Evolutionary conservation across 495 filamentous ascomycete genomes (phyloP).

Genomic region (Pyrenula massariospora): DNA sequence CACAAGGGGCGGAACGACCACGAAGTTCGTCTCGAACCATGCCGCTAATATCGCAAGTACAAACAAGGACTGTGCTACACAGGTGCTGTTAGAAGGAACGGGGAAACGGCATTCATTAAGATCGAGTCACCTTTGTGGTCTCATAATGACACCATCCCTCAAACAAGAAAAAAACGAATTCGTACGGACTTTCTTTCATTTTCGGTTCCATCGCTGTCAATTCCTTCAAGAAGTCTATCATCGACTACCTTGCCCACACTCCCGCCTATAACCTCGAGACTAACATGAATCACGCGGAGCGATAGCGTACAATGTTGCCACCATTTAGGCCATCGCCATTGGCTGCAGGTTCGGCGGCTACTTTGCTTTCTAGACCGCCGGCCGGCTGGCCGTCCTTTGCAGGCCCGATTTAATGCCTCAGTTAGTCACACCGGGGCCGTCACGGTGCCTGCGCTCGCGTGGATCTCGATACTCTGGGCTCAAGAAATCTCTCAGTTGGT

Average conservation of each 20-base stretch:
- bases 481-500: background rate
- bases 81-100: background rate
- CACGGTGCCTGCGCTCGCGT: background rate
- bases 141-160: background rate
- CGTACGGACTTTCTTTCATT: too few relatives aligned
- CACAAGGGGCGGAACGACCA: background rate
- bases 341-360: background rate
- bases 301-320: background rate
- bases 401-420: background rate
- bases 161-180: too few relatives aligned
- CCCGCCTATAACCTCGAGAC: background rate
- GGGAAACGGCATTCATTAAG: background rate
- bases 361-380: background rate
- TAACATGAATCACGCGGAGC: background rate
- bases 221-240: background rate
- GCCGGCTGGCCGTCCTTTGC: background rate
- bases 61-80: background rate
- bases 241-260: background rate
- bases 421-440: background rate
- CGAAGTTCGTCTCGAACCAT: background rate
- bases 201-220: background rate
- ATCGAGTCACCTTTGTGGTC: background rate
- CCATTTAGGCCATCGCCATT: background rate
- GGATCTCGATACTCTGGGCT: background rate
- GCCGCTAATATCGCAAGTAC: background rate